Percentiles rank a stretch among this genome's conserved stretches.
Conservation (phyloP, 208 protist genomes). For the Histomonas meleagridis region DNA sequence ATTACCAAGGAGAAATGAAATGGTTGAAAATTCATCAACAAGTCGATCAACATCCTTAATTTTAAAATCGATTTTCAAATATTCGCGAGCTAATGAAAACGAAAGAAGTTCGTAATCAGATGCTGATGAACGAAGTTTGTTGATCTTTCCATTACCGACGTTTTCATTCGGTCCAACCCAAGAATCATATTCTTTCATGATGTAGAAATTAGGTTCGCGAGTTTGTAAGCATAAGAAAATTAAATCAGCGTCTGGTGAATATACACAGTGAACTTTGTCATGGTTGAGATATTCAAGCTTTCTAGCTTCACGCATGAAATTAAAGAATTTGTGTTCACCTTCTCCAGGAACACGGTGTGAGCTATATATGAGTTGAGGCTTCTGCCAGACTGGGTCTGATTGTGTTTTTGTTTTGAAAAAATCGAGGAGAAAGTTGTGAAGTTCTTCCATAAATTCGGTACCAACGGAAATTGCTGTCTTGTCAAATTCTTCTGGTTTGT, state of each 20-base stretch:
- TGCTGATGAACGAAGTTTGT: not conserved
- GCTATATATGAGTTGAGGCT: not conserved
- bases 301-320: not conserved
- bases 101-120: not conserved
- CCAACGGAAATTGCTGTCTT: not conserved
- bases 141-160: not conserved
- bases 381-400: not conserved
- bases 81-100: not conserved
- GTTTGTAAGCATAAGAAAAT: not conserved
- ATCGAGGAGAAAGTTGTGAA: not conserved
- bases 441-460: constrained; percentile 17
- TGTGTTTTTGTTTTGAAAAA: not conserved
- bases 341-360: not conserved
- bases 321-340: constrained; percentile 30
- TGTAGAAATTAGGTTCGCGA: not conserved
- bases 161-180: not conserved
- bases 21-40: not conserved
- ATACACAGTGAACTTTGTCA: not conserved
- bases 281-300: too few species aligned
- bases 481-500: not conserved
- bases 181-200: not conserved
- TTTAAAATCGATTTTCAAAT: not conserved
- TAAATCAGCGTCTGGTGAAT: constrained; percentile 10
- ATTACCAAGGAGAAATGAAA: constrained; percentile 15
- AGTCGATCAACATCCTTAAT: not conserved